Evolutionary conservation across 2,329 filamentous ascomycete genomes (phyloP).

Genomic region (Dothideomycetes sp.): DNA sequence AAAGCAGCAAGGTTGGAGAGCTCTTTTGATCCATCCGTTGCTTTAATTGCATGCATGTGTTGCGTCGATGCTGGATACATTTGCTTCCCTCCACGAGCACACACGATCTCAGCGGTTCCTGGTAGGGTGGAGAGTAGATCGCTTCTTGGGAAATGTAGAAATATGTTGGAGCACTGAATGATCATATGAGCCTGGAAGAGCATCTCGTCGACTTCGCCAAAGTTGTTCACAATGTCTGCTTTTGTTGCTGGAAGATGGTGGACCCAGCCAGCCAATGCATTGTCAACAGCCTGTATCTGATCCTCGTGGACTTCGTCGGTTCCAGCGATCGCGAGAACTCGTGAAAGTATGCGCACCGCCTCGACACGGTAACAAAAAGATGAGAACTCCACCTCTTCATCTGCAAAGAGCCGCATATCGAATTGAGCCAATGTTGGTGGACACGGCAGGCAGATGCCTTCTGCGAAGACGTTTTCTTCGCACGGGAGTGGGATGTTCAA

Average conservation of each 20-base stretch:
- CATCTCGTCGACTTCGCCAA: conserved; percentile 72
- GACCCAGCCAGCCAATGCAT: conserved; percentile 61
- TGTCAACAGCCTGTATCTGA: conserved; percentile 46
- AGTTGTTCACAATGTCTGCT: conserved; percentile 54
- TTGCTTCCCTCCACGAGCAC: conserved; percentile 33
- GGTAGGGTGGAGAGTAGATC: conserved; percentile 55
- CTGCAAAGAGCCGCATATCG: conserved; percentile 64
- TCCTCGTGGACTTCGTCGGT: conserved; percentile 22
- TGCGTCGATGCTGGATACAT: conserved; percentile 40
- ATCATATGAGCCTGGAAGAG: conserved; percentile 89
- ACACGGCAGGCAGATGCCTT: conserved; percentile 36
- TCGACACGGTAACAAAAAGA: conserved; percentile 80
- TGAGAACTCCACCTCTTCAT: conserved; percentile 61
- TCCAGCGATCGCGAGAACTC: conserved; percentile 47
- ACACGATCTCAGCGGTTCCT: conserved; percentile 35
- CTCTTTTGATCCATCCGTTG: conserved; percentile 65
- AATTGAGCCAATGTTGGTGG: conserved; percentile 61
- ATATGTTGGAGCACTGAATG: conserved; percentile 50
- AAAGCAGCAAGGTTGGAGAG: conserved; percentile 67
- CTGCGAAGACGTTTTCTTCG: conserved; percentile 61
- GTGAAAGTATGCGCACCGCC: conserved; percentile 65
- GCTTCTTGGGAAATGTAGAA: conserved; percentile 70
- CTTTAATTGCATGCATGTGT: conserved; percentile 67
- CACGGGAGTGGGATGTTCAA: conserved; percentile 67
- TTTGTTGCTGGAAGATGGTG: conserved; percentile 67